These are phyloP conservation scores for Camellia japonica DNA, from an alignment of 148 eudicot genomes.

Conservation along the genomic window DNA sequence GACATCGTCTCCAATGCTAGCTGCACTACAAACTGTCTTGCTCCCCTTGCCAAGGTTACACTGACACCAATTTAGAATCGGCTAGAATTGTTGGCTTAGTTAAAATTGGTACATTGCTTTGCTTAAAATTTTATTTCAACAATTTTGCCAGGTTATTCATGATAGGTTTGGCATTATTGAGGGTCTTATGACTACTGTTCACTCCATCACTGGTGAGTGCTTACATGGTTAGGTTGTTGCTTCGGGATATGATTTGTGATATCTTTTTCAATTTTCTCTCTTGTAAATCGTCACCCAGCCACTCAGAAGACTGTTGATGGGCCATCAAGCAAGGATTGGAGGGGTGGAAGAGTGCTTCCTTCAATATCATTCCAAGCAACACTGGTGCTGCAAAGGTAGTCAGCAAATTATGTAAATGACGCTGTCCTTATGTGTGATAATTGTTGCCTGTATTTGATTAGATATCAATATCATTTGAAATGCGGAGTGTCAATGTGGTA, in stretches of 20 bases:
- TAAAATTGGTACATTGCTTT: neutral
- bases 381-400: conserved; percentile 81
- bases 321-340: conserved; percentile 73
- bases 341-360: conserved; percentile 79
- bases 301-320: conserved; percentile 78
- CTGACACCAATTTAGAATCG: neutral
- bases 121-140: neutral
- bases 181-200: conserved; percentile 78
- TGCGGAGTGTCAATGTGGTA: too few relatives aligned
- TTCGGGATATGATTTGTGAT: conserved; percentile 3
- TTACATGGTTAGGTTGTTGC: neutral
- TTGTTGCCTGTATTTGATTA: neutral
- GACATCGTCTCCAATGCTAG: conserved; percentile 73
- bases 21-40: conserved; percentile 85
- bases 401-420: neutral
- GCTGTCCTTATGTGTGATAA: neutral
- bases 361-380: conserved; percentile 79
- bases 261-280: neutral
- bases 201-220: conserved; percentile 58
- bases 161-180: conserved; percentile 74
- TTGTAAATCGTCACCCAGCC: conserved; percentile 25
- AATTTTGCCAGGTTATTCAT: conserved; percentile 41
- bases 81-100: neutral
- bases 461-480: neutral
- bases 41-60: conserved; percentile 72